Evolutionary conservation across 805 yeast genomes (phyloP).

Genomic region (Yarrowia alimentaria): DNA sequence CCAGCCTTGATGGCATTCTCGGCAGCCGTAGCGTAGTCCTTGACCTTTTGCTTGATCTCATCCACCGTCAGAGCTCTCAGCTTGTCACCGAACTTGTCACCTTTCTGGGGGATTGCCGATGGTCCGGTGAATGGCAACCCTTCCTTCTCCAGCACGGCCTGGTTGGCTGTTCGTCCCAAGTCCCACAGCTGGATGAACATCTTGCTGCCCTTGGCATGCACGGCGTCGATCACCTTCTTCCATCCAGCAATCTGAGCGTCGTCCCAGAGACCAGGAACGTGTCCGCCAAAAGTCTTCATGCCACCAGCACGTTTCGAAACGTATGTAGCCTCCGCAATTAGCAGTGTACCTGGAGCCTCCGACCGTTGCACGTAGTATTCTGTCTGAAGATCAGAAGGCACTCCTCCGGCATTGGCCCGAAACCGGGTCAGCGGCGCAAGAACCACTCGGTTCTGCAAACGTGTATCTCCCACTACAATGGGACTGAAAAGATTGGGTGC

Average conservation of each 20-base stretch:
- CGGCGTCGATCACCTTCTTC: constrained; percentile 49
- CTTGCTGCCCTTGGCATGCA: constrained; percentile 45
- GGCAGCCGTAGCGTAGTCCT: constrained; percentile 52
- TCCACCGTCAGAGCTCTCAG: constrained; percentile 39
- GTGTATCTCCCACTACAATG: constrained; percentile 35
- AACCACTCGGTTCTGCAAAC: constrained; percentile 45
- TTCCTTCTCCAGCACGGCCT: constrained; percentile 8
- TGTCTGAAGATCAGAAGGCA: constrained; percentile 49
- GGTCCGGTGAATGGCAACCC: constrained; percentile 14
- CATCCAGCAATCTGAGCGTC: constrained; percentile 86
- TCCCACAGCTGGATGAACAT: constrained; percentile 46
- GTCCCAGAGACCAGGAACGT: constrained; percentile 53
- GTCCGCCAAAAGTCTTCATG: constrained; percentile 36
- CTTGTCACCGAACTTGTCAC: constrained; percentile 20
- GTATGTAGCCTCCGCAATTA: constrained; percentile 60
- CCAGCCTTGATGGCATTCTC: constrained; percentile 52
- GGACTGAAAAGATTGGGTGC: constrained; percentile 33
- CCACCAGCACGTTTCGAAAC: constrained; percentile 43
- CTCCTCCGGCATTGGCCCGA: constrained; percentile 41
- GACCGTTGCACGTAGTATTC: constrained; percentile 60
- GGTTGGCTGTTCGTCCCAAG: constrained; percentile 43
- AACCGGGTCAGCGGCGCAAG: constrained; percentile 53
- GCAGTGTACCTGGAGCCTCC: constrained; percentile 49
- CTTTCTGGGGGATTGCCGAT: constrained; percentile 34
- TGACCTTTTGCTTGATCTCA: constrained; percentile 47